Base-by-base conservation (phyloP, 768 basidiomycete species). In the Termitomyces sp. region DNA sequence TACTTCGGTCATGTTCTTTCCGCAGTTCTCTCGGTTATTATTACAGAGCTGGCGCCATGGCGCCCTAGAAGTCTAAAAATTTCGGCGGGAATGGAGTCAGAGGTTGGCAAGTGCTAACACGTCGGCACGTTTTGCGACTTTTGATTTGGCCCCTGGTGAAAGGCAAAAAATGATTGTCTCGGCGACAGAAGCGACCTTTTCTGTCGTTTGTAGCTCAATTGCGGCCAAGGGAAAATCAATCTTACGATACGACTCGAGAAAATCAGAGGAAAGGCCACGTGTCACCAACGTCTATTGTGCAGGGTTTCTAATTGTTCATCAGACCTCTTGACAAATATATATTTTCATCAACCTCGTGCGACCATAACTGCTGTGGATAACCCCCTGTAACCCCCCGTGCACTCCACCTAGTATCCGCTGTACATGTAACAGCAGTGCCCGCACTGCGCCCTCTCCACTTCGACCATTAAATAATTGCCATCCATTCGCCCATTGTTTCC, bases 331-430 rank as follows among this genome's bases (percentile, higher is more conserved):
- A 51, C 4, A 37, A 55, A 61, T 55, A 57, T 55, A 57, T 58
- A 58, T 59, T 49, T 59, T 50, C 58, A 61, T 61, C 49, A 51
- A 37, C 58, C 29, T 42, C 34, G 60, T 60, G 55, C 55, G 56
- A 60, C 59, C 22, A 37, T n/a, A 47, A 29, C 9, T n/a, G 46
- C 8, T 59, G 24, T 20, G 20, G 8, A 7, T 7, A 39, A 49
- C 56, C 43, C 60, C 49, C 57, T 37, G 57, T 58, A 61, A 55
- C 32, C 53, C 56, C 43, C 47, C 54, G 53, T 51, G 54, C 13
- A 51, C 60, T 46, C 53, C 42, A 43, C 41, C 53, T 47, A 20
- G 36, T 41, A 34, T 36, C 61, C 56, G 32, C 47, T 44, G 60
- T 58, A 56, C 57, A 61, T 61, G 60, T 61, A 56, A 61, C 57